Base-by-base conservation (phyloP, 2,329 filamentous ascomycete species). In the Pseudopithomyces maydicus region DNA sequence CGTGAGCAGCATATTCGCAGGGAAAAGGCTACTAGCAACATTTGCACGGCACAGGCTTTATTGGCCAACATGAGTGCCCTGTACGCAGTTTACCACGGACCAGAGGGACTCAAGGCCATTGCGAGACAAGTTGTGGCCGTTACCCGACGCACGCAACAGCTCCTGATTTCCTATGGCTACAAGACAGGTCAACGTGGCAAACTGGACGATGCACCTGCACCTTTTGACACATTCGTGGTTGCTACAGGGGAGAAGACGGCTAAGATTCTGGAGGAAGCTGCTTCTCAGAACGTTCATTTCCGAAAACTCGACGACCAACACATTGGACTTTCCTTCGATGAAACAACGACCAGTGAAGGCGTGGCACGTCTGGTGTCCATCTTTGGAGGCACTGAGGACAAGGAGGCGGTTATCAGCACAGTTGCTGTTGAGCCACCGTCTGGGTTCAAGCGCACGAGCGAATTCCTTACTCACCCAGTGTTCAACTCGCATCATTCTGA, bases 21-120 rank as follows among this genome's bases (percentile, higher is more conserved):
- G 70, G 94, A 98, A 76, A 97, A 97, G 84, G 94, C 94, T 1
- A 98, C 94, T 1, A 97, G 92, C 81, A 98, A 98, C 73, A 93
- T 97, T 57, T 98, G 94, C 80, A 98, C 94, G 1, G 93, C 94
- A 1, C 94, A 98, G 78, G 94, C 94, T 8, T 81, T 98, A 23
- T 82, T 97, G 50, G 94, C 94, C 36, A 98, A 98, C 77, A 97
- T 97, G 91, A 94, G 88, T 66, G 92, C 93, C 53, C 89, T 97
- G 80, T 98, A 97, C 73, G 93, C 92, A 51, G 84, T 97, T 52
- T 98, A 97, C 76, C 94, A 98, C 74, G 94, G 94, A 3, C 94
- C 94, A 0, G 78, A 87, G 52, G 92, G 93, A 17, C 80, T 98
- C 49, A 92, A 88, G 77, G 84, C 86, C 14, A 97, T 97, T 72